Base-by-base conservation (phyloP, 257 asterid genomes). In the Lycium barbarum region DNA sequence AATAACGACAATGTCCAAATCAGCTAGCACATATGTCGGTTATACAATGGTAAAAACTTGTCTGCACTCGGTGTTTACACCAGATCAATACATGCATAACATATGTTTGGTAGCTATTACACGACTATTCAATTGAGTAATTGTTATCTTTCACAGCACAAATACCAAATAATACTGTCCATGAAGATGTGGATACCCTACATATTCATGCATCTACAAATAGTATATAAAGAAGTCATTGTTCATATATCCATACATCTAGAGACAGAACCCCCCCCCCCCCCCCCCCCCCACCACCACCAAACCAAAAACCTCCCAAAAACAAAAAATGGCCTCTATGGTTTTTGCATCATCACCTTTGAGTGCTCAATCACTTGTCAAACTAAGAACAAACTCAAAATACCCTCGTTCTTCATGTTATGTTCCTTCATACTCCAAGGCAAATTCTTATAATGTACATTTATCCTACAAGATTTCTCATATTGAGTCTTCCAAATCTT, bases 341-440 rank as follows among this genome's bases (percentile, higher is more conserved):
- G 12, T 73, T 47, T 47, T 73, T 47, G 20, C 81, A 73, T 49
- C 61, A 73, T 20, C 81, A 73, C 81, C 43, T 47, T 73, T 47
- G 36, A 47, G 43, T 20, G 17, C 0, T 73, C 36, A 73, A 73
- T 20, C 81, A 47, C 1, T 6, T 47, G 61, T 73, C 40, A 73
- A 73, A 20, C 38, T 47, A 47, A 73, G 40, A 47, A 47, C 81
- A 73, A 73, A 73, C 38, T 73, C 81, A 73, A 47, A 73, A n/a
- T 73, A 73, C 36, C 0, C 38, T 20, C n/a, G 4, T 47, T 26
- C 61, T 47, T 49, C 81, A 47, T 20, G 43, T 43, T n/a, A 43
- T 45, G 11, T 73, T 20, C 20, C 20, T 63, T 26, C 9, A 63
- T 3, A 40, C 40, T 22, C 3, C 20, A 73, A 4, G 81, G 12